Base-by-base conservation (phyloP, 2,329 filamentous ascomycete species). In the Scedosporium dehoogii region DNA sequence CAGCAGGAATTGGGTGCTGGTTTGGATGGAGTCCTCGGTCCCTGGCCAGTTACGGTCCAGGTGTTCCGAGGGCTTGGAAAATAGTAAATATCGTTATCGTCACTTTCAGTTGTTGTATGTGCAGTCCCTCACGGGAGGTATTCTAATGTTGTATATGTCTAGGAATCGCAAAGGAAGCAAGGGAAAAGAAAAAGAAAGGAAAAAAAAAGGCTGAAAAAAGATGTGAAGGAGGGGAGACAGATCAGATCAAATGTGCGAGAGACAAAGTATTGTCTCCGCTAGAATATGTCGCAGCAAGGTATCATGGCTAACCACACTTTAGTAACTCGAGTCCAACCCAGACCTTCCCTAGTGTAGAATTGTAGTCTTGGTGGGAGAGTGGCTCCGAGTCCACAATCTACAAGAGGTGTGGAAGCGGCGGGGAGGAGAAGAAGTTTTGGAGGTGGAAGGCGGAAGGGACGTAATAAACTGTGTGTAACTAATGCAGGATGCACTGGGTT, bases 31-130 rank as follows among this genome's bases (percentile, higher is more conserved):
- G 42, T 60, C 59, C 59, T 59, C 58, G 58, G 59, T 60, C 58
- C 58, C 59, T 53, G 59, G 59, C 59, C 59, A 51, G 56, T 58
- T 38, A 60, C 44, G 59, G 59, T 60, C 59, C 59, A 60, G 59
- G 59, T 60, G 59, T 51, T 51, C 42, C 46, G 59, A 51, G 29
- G 29, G 44, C 27, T 60, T 55, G 51, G 51, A 58, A 38, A 58
- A 58, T 33, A 18, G 33, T 33, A 27, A 23, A 58, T 23, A 16
- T 41, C 27, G 51, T 23, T 55, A 55, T 25, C 21, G 51, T 55
- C 51, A 23, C 51, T 55, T 5, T 23, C 51, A 16, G 12, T 55
- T 23, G 23, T 38, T 23, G 51, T 23, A 55, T 27, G 18, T 55
- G 51, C 18, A 23, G 3, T 2, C 51, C 18, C 23, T 23, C 5